Evolutionary conservation across 345 rosid genomes (phyloP).

Genomic region (Clarkia xantiana): DNA sequence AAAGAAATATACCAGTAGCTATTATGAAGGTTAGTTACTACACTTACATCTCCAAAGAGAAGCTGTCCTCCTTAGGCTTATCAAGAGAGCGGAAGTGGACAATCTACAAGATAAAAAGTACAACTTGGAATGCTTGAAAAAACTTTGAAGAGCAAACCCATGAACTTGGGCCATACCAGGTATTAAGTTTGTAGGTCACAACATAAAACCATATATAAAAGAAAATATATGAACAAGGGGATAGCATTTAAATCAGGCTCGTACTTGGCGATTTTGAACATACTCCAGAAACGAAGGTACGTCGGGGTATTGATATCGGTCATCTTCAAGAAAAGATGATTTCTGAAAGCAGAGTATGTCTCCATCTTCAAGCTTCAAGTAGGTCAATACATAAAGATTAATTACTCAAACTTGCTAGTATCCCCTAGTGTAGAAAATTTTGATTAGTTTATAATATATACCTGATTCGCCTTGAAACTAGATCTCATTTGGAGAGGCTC

Average conservation of each 20-base stretch:
- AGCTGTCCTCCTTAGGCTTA: slow-evolving; percentile 81
- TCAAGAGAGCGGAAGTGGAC: slow-evolving; percentile 83
- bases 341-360: slow-evolving; percentile 68
- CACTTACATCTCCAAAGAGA: slow-evolving; percentile 83
- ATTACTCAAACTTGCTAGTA: no score
- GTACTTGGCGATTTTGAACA: slow-evolving; percentile 59
- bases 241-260: background rate
- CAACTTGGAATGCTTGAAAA: slow-evolving; percentile 1
- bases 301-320: slow-evolving; percentile 38
- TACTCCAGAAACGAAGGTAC: slow-evolving; percentile 65
- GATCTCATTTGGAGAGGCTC: slow-evolving; percentile 41
- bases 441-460: background rate
- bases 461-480: slow-evolving; percentile 52
- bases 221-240: background rate
- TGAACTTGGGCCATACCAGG: no score
- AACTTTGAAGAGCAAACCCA: no score
- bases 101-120: slow-evolving; percentile 31
- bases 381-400: background rate
- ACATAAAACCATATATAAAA: background rate
- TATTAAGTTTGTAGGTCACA: background rate
- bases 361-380: slow-evolving; percentile 65
- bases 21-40: background rate
- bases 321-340: slow-evolving; percentile 21
- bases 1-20: background rate
- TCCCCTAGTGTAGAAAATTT: no score